phyloP scores from a whole-genome alignment of 371 early-diverging fungal species.

The Chytridiales sp. region DNA sequence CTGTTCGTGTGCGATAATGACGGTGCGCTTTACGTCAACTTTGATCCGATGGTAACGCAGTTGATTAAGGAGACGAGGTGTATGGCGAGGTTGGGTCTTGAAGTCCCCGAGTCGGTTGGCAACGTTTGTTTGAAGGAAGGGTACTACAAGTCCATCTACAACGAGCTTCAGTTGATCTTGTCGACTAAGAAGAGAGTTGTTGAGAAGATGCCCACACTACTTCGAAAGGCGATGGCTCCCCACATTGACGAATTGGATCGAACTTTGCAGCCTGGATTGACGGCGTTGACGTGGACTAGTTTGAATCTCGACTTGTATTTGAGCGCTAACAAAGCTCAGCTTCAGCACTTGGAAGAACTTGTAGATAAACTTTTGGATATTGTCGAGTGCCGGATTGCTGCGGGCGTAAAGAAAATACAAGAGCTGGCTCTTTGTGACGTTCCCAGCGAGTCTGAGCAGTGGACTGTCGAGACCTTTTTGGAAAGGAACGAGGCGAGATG shows the following conservation, averaged over 20 bases:
- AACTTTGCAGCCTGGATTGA: slow-evolving; percentile 56
- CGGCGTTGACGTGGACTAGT: slow-evolving; percentile 59
- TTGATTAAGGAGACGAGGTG: slow-evolving; percentile 56
- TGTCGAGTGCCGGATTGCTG: slow-evolving; percentile 53
- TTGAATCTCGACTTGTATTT: slow-evolving; percentile 57
- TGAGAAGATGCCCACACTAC: slow-evolving; percentile 40
- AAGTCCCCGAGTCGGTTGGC: slow-evolving; percentile 52
- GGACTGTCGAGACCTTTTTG: slow-evolving; percentile 59
- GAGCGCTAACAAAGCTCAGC: slow-evolving; percentile 42
- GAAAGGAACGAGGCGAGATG: slow-evolving; percentile 56
- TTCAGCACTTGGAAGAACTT: slow-evolving; percentile 53
- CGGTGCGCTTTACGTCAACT: slow-evolving; percentile 59
- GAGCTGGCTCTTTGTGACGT: slow-evolving; percentile 55
- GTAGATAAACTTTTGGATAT: slow-evolving; percentile 60
- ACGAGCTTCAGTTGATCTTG: slow-evolving; percentile 46
- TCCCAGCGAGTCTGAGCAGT: slow-evolving; percentile 57
- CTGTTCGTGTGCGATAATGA: slow-evolving; percentile 53
- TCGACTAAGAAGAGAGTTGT: slow-evolving; percentile 48
- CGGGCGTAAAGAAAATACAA: slow-evolving; percentile 48
- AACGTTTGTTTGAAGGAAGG: slow-evolving; percentile 54
- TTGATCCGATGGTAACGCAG: slow-evolving; percentile 59
- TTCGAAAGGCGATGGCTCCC: slow-evolving; percentile 52
- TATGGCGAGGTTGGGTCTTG: slow-evolving; percentile 52
- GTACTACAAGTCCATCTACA: slow-evolving; percentile 51
- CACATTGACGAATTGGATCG: slow-evolving; percentile 58